Percentiles rank a stretch among this genome's conserved stretches.
Evolutionary conservation across 2,329 filamentous ascomycete species (phyloP).

Genomic region (Diaporthe australafricana): DNA sequence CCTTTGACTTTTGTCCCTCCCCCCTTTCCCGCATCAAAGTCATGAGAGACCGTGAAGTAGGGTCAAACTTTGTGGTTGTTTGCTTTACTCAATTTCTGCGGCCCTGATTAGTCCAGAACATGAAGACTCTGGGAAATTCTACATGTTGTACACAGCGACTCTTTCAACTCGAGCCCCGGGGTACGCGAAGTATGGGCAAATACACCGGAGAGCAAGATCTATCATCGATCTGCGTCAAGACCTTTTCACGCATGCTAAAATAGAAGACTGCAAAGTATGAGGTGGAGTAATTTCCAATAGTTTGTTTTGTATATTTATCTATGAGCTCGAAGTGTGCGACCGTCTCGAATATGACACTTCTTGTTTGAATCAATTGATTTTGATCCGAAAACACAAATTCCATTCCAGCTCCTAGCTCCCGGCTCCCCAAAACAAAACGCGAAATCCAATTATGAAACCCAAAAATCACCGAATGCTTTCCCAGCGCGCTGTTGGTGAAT

Average conservation of each 20-base stretch:
- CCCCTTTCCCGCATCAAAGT: no score
- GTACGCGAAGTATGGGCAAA: background rate
- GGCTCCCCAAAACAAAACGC: no score
- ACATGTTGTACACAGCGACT: background rate
- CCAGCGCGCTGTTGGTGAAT: no score
- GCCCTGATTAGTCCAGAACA: background rate
- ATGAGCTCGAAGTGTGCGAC: background rate
- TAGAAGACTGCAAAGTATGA: background rate
- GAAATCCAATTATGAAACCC: no score
- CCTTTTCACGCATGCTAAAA: background rate
- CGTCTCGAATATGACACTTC: background rate
- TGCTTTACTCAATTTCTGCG: no score
- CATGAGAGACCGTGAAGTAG: no score
- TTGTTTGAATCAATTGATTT: no score
- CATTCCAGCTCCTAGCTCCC: no score
- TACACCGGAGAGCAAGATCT: background rate
- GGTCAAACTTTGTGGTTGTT: background rate
- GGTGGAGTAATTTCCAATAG: background rate
- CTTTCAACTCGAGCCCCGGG: background rate
- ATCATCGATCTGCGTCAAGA: background rate
- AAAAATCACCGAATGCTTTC: no score
- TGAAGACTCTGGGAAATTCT: background rate
- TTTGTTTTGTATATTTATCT: background rate
- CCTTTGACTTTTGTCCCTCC: background rate
- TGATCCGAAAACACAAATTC: no score